These are phyloP conservation scores for Rhododendron ferrugineum DNA, from an alignment of 148 eudicot species.

Conservation along the genomic window DNA sequence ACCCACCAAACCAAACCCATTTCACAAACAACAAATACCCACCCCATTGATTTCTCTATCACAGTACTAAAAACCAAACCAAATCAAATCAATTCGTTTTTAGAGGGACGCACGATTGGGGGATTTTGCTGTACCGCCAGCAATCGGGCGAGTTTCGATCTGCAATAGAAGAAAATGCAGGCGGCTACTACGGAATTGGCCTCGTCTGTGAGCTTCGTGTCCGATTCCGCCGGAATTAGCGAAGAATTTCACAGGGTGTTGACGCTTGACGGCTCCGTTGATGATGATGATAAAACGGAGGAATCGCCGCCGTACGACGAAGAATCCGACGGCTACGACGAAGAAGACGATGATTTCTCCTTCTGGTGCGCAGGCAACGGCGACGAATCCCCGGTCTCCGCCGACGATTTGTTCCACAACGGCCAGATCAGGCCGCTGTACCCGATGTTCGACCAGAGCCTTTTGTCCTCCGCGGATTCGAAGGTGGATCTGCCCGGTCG, in stretches of 20 bases:
- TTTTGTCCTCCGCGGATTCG: slow-evolving; percentile 16
- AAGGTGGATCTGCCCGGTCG: background rate
- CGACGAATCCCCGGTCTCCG: slow-evolving; percentile 34
- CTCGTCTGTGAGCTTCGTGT: background rate
- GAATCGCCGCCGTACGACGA: background rate
- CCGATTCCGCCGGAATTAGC: background rate
- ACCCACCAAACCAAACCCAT: background rate
- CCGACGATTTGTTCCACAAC: slow-evolving; percentile 55
- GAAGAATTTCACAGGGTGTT: background rate
- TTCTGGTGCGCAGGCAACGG: slow-evolving; percentile 22
- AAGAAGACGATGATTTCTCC: slow-evolving; percentile 33
- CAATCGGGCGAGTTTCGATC: too few relatives aligned
- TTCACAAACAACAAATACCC: background rate
- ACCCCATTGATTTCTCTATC: background rate
- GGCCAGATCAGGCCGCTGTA: slow-evolving; percentile 59
- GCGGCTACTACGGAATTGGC: background rate
- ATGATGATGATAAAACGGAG: background rate
- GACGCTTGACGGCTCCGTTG: background rate
- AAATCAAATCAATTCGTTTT: background rate
- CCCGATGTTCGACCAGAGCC: slow-evolving; percentile 36
- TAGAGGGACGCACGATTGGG: background rate
- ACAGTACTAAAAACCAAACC: background rate
- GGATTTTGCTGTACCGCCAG: too few relatives aligned
- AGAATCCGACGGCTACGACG: background rate
- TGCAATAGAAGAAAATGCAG: background rate